Evolutionary conservation across 345 rosid species (phyloP).

Genomic region (Salix dunnii): DNA sequence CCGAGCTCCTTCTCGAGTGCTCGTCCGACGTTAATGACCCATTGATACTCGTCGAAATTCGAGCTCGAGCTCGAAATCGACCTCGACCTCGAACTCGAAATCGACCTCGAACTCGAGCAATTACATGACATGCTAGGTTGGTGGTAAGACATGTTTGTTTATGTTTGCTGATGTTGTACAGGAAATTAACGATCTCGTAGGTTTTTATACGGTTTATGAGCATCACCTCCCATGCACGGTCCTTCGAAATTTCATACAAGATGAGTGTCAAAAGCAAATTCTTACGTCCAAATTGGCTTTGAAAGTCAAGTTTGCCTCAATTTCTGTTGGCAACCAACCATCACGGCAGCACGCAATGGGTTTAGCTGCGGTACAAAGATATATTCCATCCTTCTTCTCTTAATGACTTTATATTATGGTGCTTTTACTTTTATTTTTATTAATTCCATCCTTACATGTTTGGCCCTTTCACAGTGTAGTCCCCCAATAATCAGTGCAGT

Average conservation of each 20-base stretch:
- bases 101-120: too few species aligned
- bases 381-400: too few species aligned
- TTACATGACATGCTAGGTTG: background rate
- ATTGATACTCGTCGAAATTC: constrained; percentile 45
- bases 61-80: background rate
- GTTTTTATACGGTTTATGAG: background rate
- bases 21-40: constrained; percentile 33
- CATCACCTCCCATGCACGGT: background rate
- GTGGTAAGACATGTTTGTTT: background rate
- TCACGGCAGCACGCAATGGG: background rate
- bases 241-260: background rate
- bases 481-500: too few species aligned
- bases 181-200: too few species aligned
- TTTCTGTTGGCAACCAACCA: background rate
- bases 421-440: too few species aligned
- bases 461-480: too few species aligned
- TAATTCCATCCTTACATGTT: too few species aligned
- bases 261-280: background rate
- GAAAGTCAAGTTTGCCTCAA: background rate
- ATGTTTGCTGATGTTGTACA: too few species aligned
- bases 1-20: constrained; percentile 47
- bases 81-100: too few species aligned
- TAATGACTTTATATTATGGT: background rate
- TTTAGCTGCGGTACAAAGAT: too few species aligned
- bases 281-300: background rate